phyloP scores from a whole-genome alignment of 2,329 filamentous ascomycete genomes.

The Didymella segeticola region DNA sequence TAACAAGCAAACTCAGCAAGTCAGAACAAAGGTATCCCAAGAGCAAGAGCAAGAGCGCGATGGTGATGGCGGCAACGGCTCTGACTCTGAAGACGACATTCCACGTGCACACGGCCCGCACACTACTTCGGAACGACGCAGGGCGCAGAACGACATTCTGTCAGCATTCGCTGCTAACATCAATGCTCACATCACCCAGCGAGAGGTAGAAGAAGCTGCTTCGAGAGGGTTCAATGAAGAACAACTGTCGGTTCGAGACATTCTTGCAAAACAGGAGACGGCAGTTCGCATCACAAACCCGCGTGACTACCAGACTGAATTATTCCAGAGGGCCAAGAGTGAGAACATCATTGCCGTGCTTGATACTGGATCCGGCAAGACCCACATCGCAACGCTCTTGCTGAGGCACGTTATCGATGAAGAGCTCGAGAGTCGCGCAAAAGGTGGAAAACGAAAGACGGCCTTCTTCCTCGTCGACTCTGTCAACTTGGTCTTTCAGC shows the following conservation, averaged over 20 bases:
- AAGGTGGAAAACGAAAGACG: conserved; percentile 67
- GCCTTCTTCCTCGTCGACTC: conserved; percentile 92
- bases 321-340: conserved; percentile 85
- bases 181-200: conserved; percentile 51
- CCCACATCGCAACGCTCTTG: conserved; percentile 89
- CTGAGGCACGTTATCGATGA: conserved; percentile 76
- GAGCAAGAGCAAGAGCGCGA: not conserved
- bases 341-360: conserved; percentile 92
- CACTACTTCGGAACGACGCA: conserved; percentile 48
- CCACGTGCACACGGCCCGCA: conserved; percentile 27
- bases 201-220: conserved; percentile 47
- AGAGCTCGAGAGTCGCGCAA: conserved; percentile 74
- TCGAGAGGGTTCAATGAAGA: conserved; percentile 53
- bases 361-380: conserved; percentile 96
- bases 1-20: not conserved
- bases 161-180: conserved; percentile 51
- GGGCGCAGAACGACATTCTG: conserved; percentile 53
- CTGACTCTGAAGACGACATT: conserved; percentile 35
- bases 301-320: conserved; percentile 88
- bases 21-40: not conserved
- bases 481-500: conserved; percentile 88
- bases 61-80: conserved; percentile 18
- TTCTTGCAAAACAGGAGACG: conserved; percentile 61
- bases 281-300: conserved; percentile 74
- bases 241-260: conserved; percentile 58